These are phyloP conservation scores for Cryptococcus sp. DNA, from an alignment of 1,284 basidiomycete genomes.

Conservation along the genomic window DNA sequence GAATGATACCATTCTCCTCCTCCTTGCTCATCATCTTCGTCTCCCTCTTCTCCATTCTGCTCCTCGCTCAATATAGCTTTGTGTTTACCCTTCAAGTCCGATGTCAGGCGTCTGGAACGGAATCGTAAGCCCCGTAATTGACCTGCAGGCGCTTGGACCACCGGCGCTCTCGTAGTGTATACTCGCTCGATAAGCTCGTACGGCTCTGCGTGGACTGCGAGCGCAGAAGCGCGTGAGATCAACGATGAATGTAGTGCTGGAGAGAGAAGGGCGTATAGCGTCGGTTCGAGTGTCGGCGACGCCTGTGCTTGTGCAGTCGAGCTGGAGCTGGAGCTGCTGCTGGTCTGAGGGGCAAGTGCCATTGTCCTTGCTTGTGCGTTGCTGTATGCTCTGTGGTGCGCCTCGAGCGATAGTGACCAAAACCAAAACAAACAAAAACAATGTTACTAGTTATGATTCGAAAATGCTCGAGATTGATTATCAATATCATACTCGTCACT, in stretches of 20 bases:
- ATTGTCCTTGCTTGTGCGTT: not conserved
- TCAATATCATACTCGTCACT: no score
- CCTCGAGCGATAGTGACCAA: no score
- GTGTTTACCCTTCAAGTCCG: not conserved
- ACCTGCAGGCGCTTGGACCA: constrained; percentile 20
- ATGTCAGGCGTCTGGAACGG: constrained; percentile 7
- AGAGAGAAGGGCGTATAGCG: constrained; percentile 41
- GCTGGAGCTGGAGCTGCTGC: not conserved
- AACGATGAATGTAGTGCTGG: constrained; percentile 23
- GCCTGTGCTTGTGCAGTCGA: not conserved
- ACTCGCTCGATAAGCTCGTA: constrained; percentile 32
- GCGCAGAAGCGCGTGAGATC: constrained; percentile 36
- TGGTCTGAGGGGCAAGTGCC: not conserved
- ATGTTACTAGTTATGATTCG: no score
- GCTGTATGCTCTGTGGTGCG: no score
- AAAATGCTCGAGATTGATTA: no score
- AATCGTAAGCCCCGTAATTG: constrained; percentile 33
- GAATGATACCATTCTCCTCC: constrained; percentile 16
- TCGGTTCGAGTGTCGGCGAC: constrained; percentile 26
- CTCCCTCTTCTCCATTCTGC: not conserved
- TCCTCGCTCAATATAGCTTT: not conserved
- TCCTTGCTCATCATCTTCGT: constrained; percentile 15
- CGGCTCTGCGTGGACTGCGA: constrained; percentile 31
- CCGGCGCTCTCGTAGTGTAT: constrained; percentile 34
- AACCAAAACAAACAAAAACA: no score